These are phyloP conservation scores for Ogataea populi-albae DNA, from an alignment of 805 yeast genomes.

Conservation along the genomic window DNA sequence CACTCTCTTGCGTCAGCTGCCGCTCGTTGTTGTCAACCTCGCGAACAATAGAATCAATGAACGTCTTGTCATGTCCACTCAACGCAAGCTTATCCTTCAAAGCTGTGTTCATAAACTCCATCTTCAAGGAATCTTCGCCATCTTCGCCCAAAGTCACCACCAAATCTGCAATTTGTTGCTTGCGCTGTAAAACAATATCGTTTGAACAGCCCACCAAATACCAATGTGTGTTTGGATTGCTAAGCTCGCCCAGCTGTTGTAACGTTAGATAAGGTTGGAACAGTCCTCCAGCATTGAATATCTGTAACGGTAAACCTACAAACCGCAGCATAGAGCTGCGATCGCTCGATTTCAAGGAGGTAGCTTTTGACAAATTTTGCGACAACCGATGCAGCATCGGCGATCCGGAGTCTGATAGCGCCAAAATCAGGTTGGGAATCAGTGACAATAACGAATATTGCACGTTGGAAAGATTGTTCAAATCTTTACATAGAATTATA, in stretches of 20 bases:
- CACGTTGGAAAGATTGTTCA: constrained; percentile 74
- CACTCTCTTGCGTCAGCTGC: constrained; percentile 9
- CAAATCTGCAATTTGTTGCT: constrained; percentile 60
- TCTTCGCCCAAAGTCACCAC: constrained; percentile 62
- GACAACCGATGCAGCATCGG: constrained; percentile 59
- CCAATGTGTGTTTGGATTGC: constrained; percentile 51
- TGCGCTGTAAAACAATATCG: constrained; percentile 68
- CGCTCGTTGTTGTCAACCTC: constrained; percentile 43
- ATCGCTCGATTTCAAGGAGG: constrained; percentile 72
- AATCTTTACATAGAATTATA: constrained; percentile 72
- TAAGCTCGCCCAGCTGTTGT: constrained; percentile 80
- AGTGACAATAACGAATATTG: constrained; percentile 83
- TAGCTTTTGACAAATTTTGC: constrained; percentile 51
- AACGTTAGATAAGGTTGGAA: constrained; percentile 93
- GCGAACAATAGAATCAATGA: constrained; percentile 57
- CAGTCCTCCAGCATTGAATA: constrained; percentile 82
- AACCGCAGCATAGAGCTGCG: constrained; percentile 72
- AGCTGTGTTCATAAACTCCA: constrained; percentile 46
- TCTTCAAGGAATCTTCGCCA: constrained; percentile 27
- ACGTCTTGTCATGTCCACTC: constrained; percentile 66
- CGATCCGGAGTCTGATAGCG: constrained; percentile 75
- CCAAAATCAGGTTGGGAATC: constrained; percentile 74
- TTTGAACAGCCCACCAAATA: constrained; percentile 88
- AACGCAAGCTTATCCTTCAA: constrained; percentile 44
- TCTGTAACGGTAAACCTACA: constrained; percentile 82